phyloP scores from a whole-genome alignment of 225 moss, liverwort and hornwort species.

The Antitrichia curtipendula region DNA sequence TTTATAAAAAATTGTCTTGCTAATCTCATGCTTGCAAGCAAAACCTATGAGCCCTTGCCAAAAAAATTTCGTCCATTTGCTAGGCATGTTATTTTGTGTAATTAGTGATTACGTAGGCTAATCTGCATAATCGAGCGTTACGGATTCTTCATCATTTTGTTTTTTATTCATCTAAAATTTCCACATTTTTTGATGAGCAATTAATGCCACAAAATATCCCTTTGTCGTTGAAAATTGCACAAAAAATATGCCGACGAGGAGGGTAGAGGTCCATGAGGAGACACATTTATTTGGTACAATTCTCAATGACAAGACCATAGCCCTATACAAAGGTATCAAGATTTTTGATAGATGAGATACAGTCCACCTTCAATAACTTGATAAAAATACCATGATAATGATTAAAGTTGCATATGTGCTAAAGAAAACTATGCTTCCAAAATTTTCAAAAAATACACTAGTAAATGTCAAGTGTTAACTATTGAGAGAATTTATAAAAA shows the following conservation, averaged over 20 bases:
- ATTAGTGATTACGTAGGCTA: rapidly evolving
- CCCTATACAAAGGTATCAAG: background rate
- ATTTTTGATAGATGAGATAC: background rate
- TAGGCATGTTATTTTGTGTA: rapidly evolving
- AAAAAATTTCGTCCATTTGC: rapidly evolving
- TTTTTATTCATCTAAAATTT: background rate
- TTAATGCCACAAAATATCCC: rapidly evolving
- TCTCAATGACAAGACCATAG: background rate
- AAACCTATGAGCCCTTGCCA: rapidly evolving
- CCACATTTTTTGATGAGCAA: rapidly evolving
- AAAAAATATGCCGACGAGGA: background rate
- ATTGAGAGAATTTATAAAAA: too few relatives aligned
- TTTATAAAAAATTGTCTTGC: background rate
- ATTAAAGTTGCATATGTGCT: too few relatives aligned
- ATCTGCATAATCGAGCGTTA: rapidly evolving
- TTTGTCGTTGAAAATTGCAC: rapidly evolving
- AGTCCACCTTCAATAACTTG: too few relatives aligned
- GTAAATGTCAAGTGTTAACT: too few relatives aligned
- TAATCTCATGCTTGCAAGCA: background rate
- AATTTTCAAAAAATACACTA: too few relatives aligned
- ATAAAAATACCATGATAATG: too few relatives aligned
- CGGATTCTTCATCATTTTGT: rapidly evolving
- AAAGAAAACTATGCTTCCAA: too few relatives aligned
- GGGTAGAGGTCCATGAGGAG: background rate
- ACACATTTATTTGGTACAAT: background rate